Percentiles rank a stretch among this genome's conserved stretches.
These are phyloP conservation scores for Danielozyma ontarioensis DNA, from an alignment of 805 yeast genomes.

Conservation along the genomic window DNA sequence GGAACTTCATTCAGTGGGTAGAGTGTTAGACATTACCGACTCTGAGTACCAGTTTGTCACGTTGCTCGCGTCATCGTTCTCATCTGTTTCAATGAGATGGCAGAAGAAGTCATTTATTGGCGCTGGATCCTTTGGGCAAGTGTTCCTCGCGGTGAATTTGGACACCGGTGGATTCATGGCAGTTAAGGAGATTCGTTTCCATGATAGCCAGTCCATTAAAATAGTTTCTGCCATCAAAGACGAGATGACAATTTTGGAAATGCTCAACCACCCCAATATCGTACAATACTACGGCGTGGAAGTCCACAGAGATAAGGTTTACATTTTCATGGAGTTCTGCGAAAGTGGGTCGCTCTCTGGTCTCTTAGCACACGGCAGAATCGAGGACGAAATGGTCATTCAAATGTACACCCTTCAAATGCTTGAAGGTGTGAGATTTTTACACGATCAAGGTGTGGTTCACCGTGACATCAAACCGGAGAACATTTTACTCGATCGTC, in stretches of 20 bases:
- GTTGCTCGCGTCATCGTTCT: slow-evolving; percentile 80
- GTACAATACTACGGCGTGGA: slow-evolving; percentile 97
- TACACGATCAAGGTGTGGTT: slow-evolving; percentile 92
- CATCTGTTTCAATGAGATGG: slow-evolving; percentile 92
- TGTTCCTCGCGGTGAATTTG: slow-evolving; percentile 83
- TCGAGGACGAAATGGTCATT: slow-evolving; percentile 90
- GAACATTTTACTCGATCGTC: slow-evolving; percentile 81
- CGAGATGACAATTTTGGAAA: slow-evolving; percentile 94
- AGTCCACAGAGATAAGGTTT: slow-evolving; percentile 92
- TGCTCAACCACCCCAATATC: slow-evolving; percentile 92
- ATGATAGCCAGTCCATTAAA: slow-evolving; percentile 79
- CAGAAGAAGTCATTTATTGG: slow-evolving; percentile 93
- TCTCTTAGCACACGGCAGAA: slow-evolving; percentile 82
- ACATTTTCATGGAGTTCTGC: slow-evolving; percentile 95
- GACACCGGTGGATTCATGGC: slow-evolving; percentile 97
- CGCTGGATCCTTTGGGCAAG: slow-evolving; percentile 94
- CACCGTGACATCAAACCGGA: slow-evolving; percentile 97
- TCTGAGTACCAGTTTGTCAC: slow-evolving; percentile 84
- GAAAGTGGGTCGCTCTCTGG: slow-evolving; percentile 91
- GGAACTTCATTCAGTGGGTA: slow-evolving; percentile 57
- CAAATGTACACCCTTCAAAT: slow-evolving; percentile 88
- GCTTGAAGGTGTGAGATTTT: slow-evolving; percentile 91
- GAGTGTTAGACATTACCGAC: slow-evolving; percentile 83
- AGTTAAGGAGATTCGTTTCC: slow-evolving; percentile 90
- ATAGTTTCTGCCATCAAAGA: slow-evolving; percentile 87